Evolutionary conservation across 345 rosid genomes (phyloP).

Genomic region (Bruguiera parviflora): DNA sequence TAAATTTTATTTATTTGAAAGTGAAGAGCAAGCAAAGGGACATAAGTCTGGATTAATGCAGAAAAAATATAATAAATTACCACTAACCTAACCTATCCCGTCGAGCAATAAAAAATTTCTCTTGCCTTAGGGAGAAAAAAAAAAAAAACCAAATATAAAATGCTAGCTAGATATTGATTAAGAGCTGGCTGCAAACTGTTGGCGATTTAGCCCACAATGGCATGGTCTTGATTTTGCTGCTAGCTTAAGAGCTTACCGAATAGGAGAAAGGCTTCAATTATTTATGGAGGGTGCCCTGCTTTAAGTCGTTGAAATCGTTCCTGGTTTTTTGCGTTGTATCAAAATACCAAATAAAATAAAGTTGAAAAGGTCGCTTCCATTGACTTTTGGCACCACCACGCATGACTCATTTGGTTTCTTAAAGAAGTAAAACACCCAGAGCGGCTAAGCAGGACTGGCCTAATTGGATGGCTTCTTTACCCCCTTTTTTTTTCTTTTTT

Average conservation of each 20-base stretch:
- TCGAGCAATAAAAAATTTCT: no score
- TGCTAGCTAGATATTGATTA: neutral
- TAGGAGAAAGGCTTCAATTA: slow-evolving; percentile 4
- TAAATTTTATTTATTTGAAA: no score
- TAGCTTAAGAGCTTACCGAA: slow-evolving; percentile 1
- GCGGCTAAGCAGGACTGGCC: neutral
- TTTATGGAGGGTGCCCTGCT: slow-evolving; percentile 9
- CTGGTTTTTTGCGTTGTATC: slow-evolving; percentile 22
- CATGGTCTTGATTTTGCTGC: neutral
- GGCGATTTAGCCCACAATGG: slow-evolving; percentile 2
- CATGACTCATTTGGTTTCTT: slow-evolving; percentile 1
- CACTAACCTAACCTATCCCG: no score
- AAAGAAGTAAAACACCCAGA: neutral
- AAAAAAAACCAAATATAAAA: neutral
- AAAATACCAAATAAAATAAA: neutral
- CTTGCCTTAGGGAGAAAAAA: neutral
- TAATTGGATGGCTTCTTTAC: neutral
- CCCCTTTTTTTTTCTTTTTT: no score
- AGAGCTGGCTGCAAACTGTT: slow-evolving; percentile 1
- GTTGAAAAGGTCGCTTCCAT: slow-evolving; percentile 21
- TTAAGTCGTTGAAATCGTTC: slow-evolving; percentile 13
- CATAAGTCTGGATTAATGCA: no score
- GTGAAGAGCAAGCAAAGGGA: no score
- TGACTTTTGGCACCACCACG: slow-evolving; percentile 33
- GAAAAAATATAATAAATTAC: no score